Base-by-base conservation (phyloP, 805 yeast species). In the Candida anglica region DNA sequence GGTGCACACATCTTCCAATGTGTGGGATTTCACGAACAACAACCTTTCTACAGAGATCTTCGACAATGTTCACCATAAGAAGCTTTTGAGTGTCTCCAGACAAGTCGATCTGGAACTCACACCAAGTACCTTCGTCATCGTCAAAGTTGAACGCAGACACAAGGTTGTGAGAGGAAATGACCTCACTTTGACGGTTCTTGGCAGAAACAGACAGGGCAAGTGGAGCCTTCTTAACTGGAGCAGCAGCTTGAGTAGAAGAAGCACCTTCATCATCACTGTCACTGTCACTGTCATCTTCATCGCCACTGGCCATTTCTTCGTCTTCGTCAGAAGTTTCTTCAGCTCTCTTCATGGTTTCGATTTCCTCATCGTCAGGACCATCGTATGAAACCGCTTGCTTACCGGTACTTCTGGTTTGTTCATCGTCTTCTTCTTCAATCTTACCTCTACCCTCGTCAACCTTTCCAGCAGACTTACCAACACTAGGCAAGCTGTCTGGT, bases 21-120 rank as follows among this genome's bases (percentile, higher is more conserved):
- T 73, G 70, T 36, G 93, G 83, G 45, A 89, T 81, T 63, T 94
- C 96, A 51, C 97, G 82, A 14, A 93, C 96, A 43, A 93, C 96
- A 35, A 87, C 85, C 44, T 75, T 75, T 48, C 87, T 83, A 60
- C 97, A 89, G 37, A 91, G 78, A 36, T 83, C 89, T 66, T 94
- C 99, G 38, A 93, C 79, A 53, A 93, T 81, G 67, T 93, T 93
- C 36, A 93, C 96, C 98, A 93, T 91, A 70, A 93, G 77, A 58
- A 93, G 69, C 71, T 93, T 93, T 66, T 88, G 91, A 18, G 94
- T 81, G 27, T 81, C 85, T 18, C 93, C 87, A 30, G 86, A 79
- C 46, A 88, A 73, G 53, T 85, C 89, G 37, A 93, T 60, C 56
- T 78, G 81, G 60, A 94, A 86, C 58, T 84, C 85, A 69, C 98